phyloP scores from a whole-genome alignment of 345 rosid species.

The Pugionium dolabratum region DNA sequence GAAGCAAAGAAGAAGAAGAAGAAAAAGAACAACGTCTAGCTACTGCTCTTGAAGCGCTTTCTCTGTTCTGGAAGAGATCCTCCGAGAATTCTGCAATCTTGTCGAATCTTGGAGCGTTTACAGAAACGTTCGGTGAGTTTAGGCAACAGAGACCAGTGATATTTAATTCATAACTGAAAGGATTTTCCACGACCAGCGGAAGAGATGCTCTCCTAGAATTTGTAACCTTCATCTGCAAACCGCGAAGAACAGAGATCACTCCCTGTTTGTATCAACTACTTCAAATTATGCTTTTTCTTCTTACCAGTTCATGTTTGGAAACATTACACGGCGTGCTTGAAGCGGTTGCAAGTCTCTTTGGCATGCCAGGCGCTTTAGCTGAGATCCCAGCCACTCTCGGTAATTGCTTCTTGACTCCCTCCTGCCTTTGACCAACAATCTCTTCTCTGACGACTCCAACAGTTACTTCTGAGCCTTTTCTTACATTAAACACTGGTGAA shows the following conservation, averaged over 20 bases:
- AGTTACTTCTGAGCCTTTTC: slow-evolving; percentile 55
- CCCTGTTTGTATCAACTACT: slow-evolving; percentile 3
- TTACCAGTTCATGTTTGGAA: slow-evolving; percentile 46
- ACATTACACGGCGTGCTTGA: slow-evolving; percentile 45
- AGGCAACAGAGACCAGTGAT: slow-evolving; percentile 37
- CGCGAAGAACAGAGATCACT: slow-evolving; percentile 21
- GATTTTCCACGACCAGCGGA: slow-evolving; percentile 54
- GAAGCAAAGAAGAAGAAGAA: slow-evolving; percentile 24
- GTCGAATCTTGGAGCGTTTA: slow-evolving; percentile 85
- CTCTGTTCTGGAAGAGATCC: slow-evolving; percentile 47
- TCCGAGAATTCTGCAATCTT: slow-evolving; percentile 84
- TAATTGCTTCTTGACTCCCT: slow-evolving; percentile 36
- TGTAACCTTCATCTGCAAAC: slow-evolving; percentile 50
- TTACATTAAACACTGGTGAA: slow-evolving; percentile 45
- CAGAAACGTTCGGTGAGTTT: slow-evolving; percentile 78
- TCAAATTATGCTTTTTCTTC: slow-evolving; percentile 2
- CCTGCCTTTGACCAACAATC: slow-evolving; percentile 38
- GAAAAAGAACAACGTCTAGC: slow-evolving; percentile 47
- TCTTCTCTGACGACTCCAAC: slow-evolving; percentile 49
- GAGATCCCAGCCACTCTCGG: slow-evolving; percentile 45
- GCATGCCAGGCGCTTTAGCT: slow-evolving; percentile 42
- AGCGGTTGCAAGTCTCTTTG: slow-evolving; percentile 48
- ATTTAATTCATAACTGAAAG: slow-evolving; percentile 38
- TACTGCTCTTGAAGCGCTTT: slow-evolving; percentile 44
- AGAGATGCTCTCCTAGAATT: slow-evolving; percentile 67